phyloP scores from a whole-genome alignment of 2,329 filamentous ascomycete genomes.

The Alternaria conjuncta region DNA sequence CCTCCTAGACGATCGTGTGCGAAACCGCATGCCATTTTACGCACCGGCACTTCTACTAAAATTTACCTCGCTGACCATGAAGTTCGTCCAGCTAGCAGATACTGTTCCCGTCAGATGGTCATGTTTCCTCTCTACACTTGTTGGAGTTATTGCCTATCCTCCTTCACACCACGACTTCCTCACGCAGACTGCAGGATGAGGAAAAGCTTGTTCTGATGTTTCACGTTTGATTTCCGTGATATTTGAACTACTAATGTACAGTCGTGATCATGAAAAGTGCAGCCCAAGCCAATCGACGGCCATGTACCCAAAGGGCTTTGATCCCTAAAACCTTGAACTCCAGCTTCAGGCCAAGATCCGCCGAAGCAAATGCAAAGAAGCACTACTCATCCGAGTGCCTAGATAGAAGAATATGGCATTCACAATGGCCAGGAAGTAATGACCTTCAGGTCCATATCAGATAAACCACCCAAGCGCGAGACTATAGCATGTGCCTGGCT shows the following conservation, averaged over 20 bases:
- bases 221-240: background rate
- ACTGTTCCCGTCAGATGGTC: background rate
- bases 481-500: background rate
- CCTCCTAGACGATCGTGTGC: background rate
- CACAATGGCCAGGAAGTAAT: background rate
- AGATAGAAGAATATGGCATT: background rate
- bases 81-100: background rate
- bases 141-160: background rate
- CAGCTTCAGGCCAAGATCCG: conserved; percentile 9
- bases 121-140: background rate
- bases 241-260: conserved; percentile 17
- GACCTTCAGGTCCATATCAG: conserved; percentile 43
- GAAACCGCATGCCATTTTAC: background rate
- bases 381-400: background rate
- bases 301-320: background rate
- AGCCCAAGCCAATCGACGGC: background rate
- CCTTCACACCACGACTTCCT: background rate
- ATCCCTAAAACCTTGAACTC: conserved; percentile 12
- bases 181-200: background rate
- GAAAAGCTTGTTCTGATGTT: too few species aligned
- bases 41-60: background rate
- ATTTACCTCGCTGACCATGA: background rate
- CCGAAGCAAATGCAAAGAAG: conserved; percentile 18
- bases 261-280: conserved; percentile 14
- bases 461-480: background rate